A percentile compares a stretch with the other conserved stretches of the same genome.
Evolutionary conservation across 139 green algal species (phyloP).

Genomic region (Deuterostichococcus epilithicus): DNA sequence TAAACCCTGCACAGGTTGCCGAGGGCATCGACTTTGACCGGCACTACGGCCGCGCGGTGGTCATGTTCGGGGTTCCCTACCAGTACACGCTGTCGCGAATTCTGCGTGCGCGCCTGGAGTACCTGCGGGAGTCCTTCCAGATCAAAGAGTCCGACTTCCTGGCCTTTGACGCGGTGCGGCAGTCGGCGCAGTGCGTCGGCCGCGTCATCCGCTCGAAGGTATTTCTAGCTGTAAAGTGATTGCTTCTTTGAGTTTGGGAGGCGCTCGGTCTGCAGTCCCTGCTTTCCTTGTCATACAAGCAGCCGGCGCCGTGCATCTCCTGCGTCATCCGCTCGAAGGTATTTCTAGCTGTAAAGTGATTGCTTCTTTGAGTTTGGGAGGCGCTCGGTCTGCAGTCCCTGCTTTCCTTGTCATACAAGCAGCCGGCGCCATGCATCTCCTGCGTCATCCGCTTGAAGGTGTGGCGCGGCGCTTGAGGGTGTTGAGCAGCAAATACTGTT

Average conservation of each 20-base stretch:
- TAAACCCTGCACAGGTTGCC: constrained; percentile 65
- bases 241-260: neutral
- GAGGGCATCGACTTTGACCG: constrained; percentile 99
- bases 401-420: no score
- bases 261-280: no score
- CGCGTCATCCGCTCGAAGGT: constrained; percentile 96
- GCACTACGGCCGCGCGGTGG: constrained; percentile 85
- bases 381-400: no score
- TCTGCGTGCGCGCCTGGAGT: constrained; percentile 86
- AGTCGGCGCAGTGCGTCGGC: constrained; percentile 97
- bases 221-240: neutral
- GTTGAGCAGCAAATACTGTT: no score
- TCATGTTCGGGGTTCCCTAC: constrained; percentile 99
- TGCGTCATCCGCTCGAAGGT: no score
- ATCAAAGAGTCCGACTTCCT: constrained; percentile 94
- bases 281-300: no score
- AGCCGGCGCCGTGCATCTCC: no score
- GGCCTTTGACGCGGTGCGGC: constrained; percentile 94
- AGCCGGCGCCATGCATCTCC: no score
- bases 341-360: no score
- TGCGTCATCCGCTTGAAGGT: no score
- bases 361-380: no score
- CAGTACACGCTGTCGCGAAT: constrained; percentile 89
- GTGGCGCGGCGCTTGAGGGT: no score
- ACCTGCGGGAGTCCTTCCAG: constrained; percentile 86